Percentiles rank a stretch among this genome's conserved stretches.
Conservation (phyloP, 768 basidiomycete species). For the Podaxis sp. region DNA sequence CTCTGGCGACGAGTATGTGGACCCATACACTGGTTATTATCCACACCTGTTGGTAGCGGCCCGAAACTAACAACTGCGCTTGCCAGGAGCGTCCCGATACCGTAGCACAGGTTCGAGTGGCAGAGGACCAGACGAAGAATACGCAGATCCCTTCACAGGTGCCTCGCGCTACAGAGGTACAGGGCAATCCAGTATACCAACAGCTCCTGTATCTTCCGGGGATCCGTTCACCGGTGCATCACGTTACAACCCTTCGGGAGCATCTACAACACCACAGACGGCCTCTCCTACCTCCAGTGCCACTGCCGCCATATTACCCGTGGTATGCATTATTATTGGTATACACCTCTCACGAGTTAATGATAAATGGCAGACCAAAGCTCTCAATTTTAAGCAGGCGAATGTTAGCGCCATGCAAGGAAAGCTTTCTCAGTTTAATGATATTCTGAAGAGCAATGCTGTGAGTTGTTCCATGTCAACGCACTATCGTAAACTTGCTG, state of each 20-base stretch:
- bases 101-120: constrained; percentile 38
- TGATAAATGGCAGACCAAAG: constrained; percentile 45
- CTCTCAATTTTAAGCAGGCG: constrained; percentile 83
- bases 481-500: not conserved
- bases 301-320: constrained; percentile 47
- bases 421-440: constrained; percentile 77
- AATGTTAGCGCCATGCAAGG: constrained; percentile 75
- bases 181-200: constrained; percentile 33
- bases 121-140: constrained; percentile 31
- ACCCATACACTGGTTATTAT: constrained; percentile 83
- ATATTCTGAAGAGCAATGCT: constrained; percentile 63
- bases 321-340: constrained; percentile 34
- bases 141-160: constrained; percentile 74
- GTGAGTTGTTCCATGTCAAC: constrained; percentile 40
- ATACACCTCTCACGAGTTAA: not conserved
- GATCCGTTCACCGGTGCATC: constrained; percentile 76
- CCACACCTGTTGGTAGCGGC: not conserved
- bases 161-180: constrained; percentile 58
- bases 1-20: constrained; percentile 59
- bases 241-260: constrained; percentile 47
- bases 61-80: not conserved
- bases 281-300: constrained; percentile 24
- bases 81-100: constrained; percentile 64
- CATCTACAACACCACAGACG: constrained; percentile 33
- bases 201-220: constrained; percentile 30